Base-by-base conservation (phyloP, 139 green algal species). In the Micromonas commoda region DNA sequence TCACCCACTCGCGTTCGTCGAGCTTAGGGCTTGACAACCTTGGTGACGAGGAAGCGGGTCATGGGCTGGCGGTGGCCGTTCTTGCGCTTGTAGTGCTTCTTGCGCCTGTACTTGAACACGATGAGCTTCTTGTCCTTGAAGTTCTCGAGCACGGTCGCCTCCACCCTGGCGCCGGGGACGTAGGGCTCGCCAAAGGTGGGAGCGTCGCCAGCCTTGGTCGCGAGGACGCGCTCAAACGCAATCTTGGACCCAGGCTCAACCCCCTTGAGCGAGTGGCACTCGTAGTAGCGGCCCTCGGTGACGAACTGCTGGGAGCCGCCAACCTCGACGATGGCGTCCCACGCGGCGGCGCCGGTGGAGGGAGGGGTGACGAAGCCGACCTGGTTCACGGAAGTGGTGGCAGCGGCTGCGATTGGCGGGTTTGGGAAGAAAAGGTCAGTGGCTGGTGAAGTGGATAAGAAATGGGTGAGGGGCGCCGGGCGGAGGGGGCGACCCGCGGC, bases 61-160 rank as follows among this genome's bases (percentile, higher is more conserved):
- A 97, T 85, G 24, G 89, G 86, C 85, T 97, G 91, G 26, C 92
- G 80, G 85, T 95, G 89, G 32, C 90, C 90, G 20, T 84, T 91
- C 4, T 86, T 90, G 2, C 61, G 52, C 16, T 87, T 76, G 86
- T 93, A 96, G 85, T 98, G 93, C 87, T 97, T 97, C 89, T 98
- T 98, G 16, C 89, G 87, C 77, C 88, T 90, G 85, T 93, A 92
- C 85, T 97, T 97, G 87, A 91, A 96, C 16, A 97, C 85, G 66
- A 93, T 84, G 3, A 87, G 60, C 85, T 98, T 98, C 67, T 90
- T 87, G 0, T 89, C 93, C 66, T 93, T 89, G 31, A 93, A 74
- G 80, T 97, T 91, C 80, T 97, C 91, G 64, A 98, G 72, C 24
- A 98, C 81, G 80, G 95, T 87, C 6, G 91, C 93, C 84, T 97